Evolutionary conservation across 345 rosid genomes (phyloP).

Genomic region (Pelargonium nanum): DNA sequence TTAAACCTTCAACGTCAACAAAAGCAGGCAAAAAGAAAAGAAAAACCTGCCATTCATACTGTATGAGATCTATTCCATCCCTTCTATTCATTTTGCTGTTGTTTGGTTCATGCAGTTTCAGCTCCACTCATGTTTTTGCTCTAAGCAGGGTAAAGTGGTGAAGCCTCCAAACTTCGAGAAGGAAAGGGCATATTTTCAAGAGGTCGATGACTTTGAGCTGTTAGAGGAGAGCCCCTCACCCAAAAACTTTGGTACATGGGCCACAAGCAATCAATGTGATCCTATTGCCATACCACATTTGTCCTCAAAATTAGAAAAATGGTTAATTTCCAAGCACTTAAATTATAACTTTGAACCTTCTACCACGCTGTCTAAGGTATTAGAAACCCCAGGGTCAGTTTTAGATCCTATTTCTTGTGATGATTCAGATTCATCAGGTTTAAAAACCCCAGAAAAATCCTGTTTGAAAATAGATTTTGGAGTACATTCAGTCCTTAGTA

Average conservation of each 20-base stretch:
- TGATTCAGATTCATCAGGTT: conserved; percentile 12
- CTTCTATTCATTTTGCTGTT: neutral
- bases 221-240: conserved; percentile 99
- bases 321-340: conserved; percentile 57
- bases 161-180: conserved; percentile 48
- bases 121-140: conserved; percentile 1
- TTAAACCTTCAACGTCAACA: conserved; percentile 33
- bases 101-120: neutral
- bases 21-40: conserved; percentile 47
- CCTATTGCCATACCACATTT: conserved; percentile 32
- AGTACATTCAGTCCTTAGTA: conserved; percentile 29
- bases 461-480: conserved; percentile 15
- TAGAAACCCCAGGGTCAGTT: conserved; percentile 41
- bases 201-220: conserved; percentile 89
- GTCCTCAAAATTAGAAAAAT: conserved; percentile 63
- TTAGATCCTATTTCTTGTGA: conserved; percentile 22
- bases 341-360: conserved; percentile 49
- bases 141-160: conserved; percentile 40
- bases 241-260: conserved; percentile 58
- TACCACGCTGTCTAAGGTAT: conserved; percentile 63
- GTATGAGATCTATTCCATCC: conserved; percentile 19
- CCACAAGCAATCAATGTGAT: conserved; percentile 34
- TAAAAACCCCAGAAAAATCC: conserved; percentile 42
- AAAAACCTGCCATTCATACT: conserved; percentile 61
- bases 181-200: conserved; percentile 66